These are phyloP conservation scores for Parafenestella ontariensis DNA, from an alignment of 2,329 filamentous ascomycete genomes.

Conservation along the genomic window DNA sequence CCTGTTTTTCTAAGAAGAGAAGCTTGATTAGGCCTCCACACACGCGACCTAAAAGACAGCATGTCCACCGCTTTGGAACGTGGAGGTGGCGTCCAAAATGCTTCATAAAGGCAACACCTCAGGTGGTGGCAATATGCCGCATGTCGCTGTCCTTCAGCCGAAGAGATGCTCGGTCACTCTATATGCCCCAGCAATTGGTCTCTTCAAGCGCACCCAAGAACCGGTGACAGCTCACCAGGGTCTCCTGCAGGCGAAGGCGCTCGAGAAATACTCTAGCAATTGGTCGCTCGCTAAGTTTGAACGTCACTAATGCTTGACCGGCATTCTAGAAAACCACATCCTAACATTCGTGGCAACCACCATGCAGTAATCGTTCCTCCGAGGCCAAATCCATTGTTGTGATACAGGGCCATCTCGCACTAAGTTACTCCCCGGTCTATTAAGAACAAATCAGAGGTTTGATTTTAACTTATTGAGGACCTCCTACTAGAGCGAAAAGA, in stretches of 20 bases:
- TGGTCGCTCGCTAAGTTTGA: not conserved
- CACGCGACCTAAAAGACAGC: not conserved
- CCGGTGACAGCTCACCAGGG: too few species aligned
- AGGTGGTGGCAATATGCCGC: too few species aligned
- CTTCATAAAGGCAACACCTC: not conserved
- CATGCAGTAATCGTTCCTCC: not conserved
- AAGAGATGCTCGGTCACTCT: too few species aligned
- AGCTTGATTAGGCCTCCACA: not conserved
- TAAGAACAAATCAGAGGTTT: too few species aligned
- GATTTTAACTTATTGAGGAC: too few species aligned
- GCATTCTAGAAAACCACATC: not conserved
- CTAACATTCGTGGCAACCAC: not conserved
- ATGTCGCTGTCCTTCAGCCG: too few species aligned
- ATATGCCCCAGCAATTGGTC: too few species aligned
- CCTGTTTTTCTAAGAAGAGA: not conserved
- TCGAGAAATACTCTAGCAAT: not conserved
- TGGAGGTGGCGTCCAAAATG: not conserved
- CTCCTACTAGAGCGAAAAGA: too few species aligned
- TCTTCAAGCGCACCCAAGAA: too few species aligned
- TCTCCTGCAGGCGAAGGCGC: too few species aligned
- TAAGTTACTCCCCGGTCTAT: too few species aligned
- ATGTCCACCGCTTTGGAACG: not conserved
- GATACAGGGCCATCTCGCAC: too few species aligned
- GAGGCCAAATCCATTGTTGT: not conserved
- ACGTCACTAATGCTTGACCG: not conserved